Evolutionary conservation across 371 early-diverging fungal genomes (phyloP), one percentile per base, ranked within the genome.

Genomic region (Rhizopus stolonifer): DNA sequence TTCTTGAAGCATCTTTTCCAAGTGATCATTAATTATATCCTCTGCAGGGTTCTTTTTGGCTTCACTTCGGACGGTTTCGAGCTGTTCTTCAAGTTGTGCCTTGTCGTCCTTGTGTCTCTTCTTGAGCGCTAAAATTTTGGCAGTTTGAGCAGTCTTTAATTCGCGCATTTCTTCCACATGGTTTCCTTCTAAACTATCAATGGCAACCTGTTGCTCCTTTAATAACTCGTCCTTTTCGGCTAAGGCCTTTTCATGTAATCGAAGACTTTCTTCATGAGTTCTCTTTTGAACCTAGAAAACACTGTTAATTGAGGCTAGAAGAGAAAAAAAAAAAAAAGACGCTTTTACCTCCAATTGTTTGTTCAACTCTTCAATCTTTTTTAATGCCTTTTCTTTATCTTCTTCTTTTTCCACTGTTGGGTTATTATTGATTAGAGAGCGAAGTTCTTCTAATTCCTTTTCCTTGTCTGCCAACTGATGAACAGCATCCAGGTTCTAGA

Each of bases 1-100:
- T 65, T 91, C 91, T 18, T 85, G 83, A 48, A 94, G 77, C 40
- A 94, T 71, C 13, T 89, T 86, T 24, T 87, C 87, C 4, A 94
- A 56, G 55, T 92, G 91, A 15, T 76, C 84, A 66, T 92, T 88
- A 48, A 92, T 63, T 19, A 79, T 79, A 0, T 73, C 68, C 0
- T 50, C 46, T 13, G 46, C 33, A 4, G 65, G 56, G 18, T 57
- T 60, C 3, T 48, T 46, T 45, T 56, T 49, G 19, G 63, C 58
- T 18, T 60, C 60, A 15, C 51, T 49, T 29, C 71, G 66, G 6
- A 65, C 65, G 29, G 70, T 64, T n/a, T 58, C 49, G 15, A 74
- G 40, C 19, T 68, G 64, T 3, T 60, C 26, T 31, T 71, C 68
- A 3, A 77, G 33, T 2, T 58, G 46, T 9, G 39, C 14, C 45